phyloP scores from a whole-genome alignment of 768 basidiomycete species.

The Mycena kentingensis region DNA sequence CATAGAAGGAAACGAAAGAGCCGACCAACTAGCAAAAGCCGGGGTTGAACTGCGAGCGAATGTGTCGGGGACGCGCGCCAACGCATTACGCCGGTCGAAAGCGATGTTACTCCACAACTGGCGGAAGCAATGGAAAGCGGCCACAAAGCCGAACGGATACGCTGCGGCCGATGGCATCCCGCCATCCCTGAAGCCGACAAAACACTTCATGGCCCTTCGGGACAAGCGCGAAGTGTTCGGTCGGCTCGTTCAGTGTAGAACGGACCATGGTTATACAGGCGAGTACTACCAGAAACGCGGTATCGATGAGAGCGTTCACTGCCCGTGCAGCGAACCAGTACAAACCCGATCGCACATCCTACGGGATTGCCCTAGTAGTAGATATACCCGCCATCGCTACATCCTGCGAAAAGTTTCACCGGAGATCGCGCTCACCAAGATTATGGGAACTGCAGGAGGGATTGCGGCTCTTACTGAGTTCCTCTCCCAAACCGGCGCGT shows the following conservation, averaged over 20 bases:
- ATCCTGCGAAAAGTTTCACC: constrained; percentile 13
- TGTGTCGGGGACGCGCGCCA: constrained; percentile 11
- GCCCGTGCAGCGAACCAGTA: constrained; percentile 27
- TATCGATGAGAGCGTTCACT: constrained; percentile 19
- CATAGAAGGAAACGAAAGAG: constrained; percentile 25
- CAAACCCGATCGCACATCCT: constrained; percentile 30
- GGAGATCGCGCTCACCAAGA: constrained; percentile 12
- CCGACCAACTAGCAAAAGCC: constrained; percentile 27
- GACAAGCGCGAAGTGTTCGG: constrained; percentile 22
- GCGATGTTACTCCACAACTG: constrained; percentile 2
- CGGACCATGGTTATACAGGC: constrained; percentile 28
- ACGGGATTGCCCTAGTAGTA: constrained; percentile 21
- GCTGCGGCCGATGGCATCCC: constrained; percentile 17
- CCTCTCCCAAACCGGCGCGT: constrained; percentile 22
- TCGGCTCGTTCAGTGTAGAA: constrained; percentile 25
- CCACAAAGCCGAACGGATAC: constrained; percentile 7
- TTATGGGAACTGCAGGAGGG: constrained; percentile 26
- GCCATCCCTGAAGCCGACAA: constrained; percentile 14
- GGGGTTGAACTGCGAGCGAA: constrained; percentile 13
- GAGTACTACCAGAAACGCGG: no score
- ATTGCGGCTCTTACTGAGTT: constrained; percentile 26
- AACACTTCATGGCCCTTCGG: neutral
- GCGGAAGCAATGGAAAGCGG: constrained; percentile 19
- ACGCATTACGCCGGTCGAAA: constrained; percentile 21
- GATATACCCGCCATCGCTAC: constrained; percentile 16